Evolutionary conservation across 768 basidiomycete species (phyloP).

Genomic region (Calocera viscosa): DNA sequence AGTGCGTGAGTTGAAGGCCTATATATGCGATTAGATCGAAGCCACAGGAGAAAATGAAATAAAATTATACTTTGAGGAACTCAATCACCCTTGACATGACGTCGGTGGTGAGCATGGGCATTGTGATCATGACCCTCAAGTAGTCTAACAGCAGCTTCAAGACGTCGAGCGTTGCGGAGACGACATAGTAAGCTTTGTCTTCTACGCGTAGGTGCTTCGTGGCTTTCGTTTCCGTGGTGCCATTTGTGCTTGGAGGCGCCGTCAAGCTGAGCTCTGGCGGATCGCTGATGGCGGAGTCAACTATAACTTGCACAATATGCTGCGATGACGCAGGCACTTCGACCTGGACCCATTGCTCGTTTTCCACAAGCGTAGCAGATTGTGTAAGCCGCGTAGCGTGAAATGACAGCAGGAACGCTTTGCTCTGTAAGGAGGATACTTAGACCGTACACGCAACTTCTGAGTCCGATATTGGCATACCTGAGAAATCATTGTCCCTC

Average conservation of each 20-base stretch:
- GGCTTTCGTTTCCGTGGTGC: slow-evolving; percentile 43
- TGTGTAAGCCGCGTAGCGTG: slow-evolving; percentile 67
- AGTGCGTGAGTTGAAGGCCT: slow-evolving; percentile 90
- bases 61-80: slow-evolving; percentile 54
- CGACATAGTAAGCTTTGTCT: slow-evolving; percentile 71
- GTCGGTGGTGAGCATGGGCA: slow-evolving; percentile 82
- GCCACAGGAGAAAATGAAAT: slow-evolving; percentile 6
- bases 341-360: slow-evolving; percentile 82
- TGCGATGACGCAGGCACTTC: slow-evolving; percentile 61
- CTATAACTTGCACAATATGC: slow-evolving; percentile 54
- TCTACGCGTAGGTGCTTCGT: slow-evolving; percentile 45
- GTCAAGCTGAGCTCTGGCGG: slow-evolving; percentile 45
- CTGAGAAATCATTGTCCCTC: slow-evolving; percentile 77
- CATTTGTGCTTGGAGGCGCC: not conserved
- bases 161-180: slow-evolving; percentile 69
- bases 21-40: not conserved
- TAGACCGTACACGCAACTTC: slow-evolving; percentile 10
- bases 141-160: slow-evolving; percentile 64
- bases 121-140: slow-evolving; percentile 72
- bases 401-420: slow-evolving; percentile 72
- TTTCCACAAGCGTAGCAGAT: slow-evolving; percentile 84
- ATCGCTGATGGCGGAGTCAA: slow-evolving; percentile 73
- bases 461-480: slow-evolving; percentile 28
- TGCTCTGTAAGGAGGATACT: slow-evolving; percentile 42
- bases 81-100: slow-evolving; percentile 91